These are phyloP conservation scores for Guyanaporus albipodus DNA, from an alignment of 768 basidiomycete genomes.

Conservation along the genomic window DNA sequence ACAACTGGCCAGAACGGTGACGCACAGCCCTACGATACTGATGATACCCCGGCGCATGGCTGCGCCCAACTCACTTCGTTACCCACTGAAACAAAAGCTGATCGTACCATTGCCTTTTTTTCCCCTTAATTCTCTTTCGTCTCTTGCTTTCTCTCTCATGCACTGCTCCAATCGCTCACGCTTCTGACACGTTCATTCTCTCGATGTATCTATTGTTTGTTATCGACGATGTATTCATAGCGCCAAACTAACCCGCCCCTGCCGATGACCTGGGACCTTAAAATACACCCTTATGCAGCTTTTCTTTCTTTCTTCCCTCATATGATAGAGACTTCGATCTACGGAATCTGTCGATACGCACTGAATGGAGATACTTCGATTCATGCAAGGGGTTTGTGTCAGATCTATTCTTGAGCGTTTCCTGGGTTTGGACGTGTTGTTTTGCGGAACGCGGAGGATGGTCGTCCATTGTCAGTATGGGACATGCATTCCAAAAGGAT, in stretches of 20 bases:
- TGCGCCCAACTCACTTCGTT: not conserved
- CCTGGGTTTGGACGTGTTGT: not conserved
- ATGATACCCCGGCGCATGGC: conserved; percentile 1
- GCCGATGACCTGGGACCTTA: too few species aligned
- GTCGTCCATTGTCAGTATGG: too few species aligned
- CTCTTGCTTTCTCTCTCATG: conserved; percentile 6
- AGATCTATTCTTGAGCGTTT: too few species aligned
- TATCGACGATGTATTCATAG: conserved; percentile 22
- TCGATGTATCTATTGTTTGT: conserved; percentile 22
- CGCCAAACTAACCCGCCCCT: not conserved
- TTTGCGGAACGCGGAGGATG: not conserved
- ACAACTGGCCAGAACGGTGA: conserved; percentile 21
- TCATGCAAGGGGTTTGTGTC: too few species aligned
- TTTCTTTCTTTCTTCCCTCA: not conserved
- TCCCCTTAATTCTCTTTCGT: not conserved
- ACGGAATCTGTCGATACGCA: conserved; percentile 1
- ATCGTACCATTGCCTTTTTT: not conserved
- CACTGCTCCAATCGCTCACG: conserved; percentile 11
- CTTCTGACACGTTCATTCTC: conserved; percentile 6
- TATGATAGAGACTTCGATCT: conserved; percentile 12
- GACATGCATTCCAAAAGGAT: too few species aligned
- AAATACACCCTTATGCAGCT: too few species aligned
- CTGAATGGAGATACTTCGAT: conserved; percentile 1
- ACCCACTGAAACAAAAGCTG: not conserved
- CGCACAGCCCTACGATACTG: not conserved